Base-by-base conservation (phyloP, 2,329 filamentous ascomycete species). In the Pseudocercospora pini-densiflorae region DNA sequence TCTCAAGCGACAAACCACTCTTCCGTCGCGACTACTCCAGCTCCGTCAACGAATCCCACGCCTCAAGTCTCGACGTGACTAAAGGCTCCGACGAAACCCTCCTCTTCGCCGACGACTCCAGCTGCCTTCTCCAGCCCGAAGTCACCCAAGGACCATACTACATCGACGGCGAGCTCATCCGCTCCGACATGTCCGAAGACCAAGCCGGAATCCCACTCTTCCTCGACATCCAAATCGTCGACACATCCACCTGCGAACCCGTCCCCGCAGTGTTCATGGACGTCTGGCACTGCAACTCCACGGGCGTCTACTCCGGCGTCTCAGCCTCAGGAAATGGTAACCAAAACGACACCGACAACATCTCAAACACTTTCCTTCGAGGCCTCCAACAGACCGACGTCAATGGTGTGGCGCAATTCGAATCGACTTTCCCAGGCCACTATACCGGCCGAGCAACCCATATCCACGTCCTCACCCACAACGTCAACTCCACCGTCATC, bases 351-450 rank as follows among this genome's bases (percentile, higher is more conserved):
- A 67, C 68, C 36, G 72, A 72, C 61, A 78, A 77, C 64, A 61
- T 80, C 45, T 68, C 79, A 69, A 76, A 69, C 23, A 81, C 79
- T 36, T 80, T 75, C 66, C 76, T 79, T 16, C 81, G 82, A 62
- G 81, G 80, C 27, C 71, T 82, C 54, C 80, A 81, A 69, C 63
- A 72, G 51, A 81, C 80, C 24, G 78, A 82, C 65, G 21, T 66
- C 23, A 77, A 82, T 63, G 81, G 82, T 60, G 78, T 81, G 6
- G 79, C 74, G 3, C 75, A 79, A 62, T 83, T 83, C 71, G 75
- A 80, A 64, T 78, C 79, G 63, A 72, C 82, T 66, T 80, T 83
- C 75, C 81, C 81, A 0, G 81, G 82, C 12, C 80, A 83, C 70
- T 82, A 82, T 71, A 71, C 68, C 27, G 78, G 79, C 14, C 80